Evolutionary conservation across 495 filamentous ascomycete species (phyloP).

Genomic region (Achaetomiella virescens): DNA sequence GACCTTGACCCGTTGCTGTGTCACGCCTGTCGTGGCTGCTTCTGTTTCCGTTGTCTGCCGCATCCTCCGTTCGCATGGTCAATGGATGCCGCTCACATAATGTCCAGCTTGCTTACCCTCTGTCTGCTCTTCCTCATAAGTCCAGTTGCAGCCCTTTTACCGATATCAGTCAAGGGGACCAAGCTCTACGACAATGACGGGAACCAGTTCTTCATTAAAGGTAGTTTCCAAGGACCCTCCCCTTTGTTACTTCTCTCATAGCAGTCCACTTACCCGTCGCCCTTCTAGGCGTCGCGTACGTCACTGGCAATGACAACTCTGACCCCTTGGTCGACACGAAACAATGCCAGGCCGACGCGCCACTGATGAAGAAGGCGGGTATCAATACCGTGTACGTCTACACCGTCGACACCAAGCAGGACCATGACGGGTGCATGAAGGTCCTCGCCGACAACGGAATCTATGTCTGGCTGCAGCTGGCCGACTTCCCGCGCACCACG

Average conservation of each 20-base stretch:
- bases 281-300: slow-evolving; percentile 26
- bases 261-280: background rate
- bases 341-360: slow-evolving; percentile 68
- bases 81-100: background rate
- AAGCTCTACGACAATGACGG: slow-evolving; percentile 77
- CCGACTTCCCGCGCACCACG: slow-evolving; percentile 48
- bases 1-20: too few species aligned
- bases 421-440: slow-evolving; percentile 62
- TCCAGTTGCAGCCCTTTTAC: slow-evolving; percentile 3
- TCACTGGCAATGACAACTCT: background rate
- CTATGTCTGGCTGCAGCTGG: slow-evolving; percentile 53
- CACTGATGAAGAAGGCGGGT: slow-evolving; percentile 64
- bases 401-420: slow-evolving; percentile 57
- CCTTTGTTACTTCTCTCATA: background rate
- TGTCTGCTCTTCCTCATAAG: background rate
- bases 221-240: slow-evolving; percentile 11
- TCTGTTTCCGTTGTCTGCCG: too few species aligned
- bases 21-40: too few species aligned
- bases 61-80: too few species aligned
- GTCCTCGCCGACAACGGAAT: slow-evolving; percentile 64
- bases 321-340: slow-evolving; percentile 65
- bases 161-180: slow-evolving; percentile 41
- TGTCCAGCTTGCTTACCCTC: background rate
- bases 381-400: slow-evolving; percentile 80
- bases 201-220: slow-evolving; percentile 69